phyloP scores from a whole-genome alignment of 202 grass and related monocot species.

The Thinopyrum obtusiflorum region DNA sequence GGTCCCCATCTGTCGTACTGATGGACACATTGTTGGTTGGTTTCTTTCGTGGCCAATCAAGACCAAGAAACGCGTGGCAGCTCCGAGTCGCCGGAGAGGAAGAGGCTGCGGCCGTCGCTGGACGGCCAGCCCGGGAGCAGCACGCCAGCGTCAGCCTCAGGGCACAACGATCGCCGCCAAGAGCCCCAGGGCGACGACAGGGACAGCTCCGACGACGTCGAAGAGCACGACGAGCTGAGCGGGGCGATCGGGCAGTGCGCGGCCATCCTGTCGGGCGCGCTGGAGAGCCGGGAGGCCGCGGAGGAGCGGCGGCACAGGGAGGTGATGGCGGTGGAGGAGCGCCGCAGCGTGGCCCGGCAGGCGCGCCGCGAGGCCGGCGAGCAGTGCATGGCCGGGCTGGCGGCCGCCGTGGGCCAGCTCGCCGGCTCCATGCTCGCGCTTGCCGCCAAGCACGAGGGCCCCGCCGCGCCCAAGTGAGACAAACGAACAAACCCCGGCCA shows the following conservation, averaged over 20 bases:
- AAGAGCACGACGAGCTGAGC: constrained; percentile 36
- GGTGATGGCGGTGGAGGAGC: constrained; percentile 65
- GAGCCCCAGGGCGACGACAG: constrained; percentile 12
- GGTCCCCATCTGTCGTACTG: not conserved
- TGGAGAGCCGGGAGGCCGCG: constrained; percentile 74
- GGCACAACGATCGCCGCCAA: not conserved
- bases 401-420: constrained; percentile 74
- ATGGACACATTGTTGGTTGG: not conserved
- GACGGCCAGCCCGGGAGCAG: constrained; percentile 23
- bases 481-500: not conserved
- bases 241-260: constrained; percentile 57
- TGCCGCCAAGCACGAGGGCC: constrained; percentile 43
- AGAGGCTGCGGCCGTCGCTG: constrained; percentile 33
- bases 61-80: constrained; percentile 19
- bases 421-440: constrained; percentile 80
- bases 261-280: constrained; percentile 67
- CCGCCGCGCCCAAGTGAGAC: constrained; percentile 44
- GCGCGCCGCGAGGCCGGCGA: constrained; percentile 57
- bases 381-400: constrained; percentile 64
- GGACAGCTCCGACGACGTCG: constrained; percentile 38
- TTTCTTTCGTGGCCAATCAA: not conserved
- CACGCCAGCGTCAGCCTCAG: not conserved
- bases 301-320: constrained; percentile 88
- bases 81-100: constrained; percentile 43
- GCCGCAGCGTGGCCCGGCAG: constrained; percentile 44